Evolutionary conservation across 2,329 filamentous ascomycete genomes (phyloP), one percentile per base, ranked within the genome.

Genomic region (Talaromyces sp.): DNA sequence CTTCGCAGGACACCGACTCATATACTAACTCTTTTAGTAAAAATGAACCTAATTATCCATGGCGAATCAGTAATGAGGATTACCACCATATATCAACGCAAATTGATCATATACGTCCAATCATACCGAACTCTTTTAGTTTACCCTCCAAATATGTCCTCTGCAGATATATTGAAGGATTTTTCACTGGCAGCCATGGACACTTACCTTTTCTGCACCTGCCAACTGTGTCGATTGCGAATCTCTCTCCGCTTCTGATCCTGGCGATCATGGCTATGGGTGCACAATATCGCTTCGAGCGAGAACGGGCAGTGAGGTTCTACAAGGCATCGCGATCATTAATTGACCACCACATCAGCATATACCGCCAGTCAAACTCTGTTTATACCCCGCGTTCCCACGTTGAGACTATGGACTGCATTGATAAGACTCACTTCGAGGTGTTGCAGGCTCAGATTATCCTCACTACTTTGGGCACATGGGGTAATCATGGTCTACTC

Each of bases 201-300:
- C 60, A 62, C 56, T 56, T 62, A 24, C 60, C 60, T 10, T 62
- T 62, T 56, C 56, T 62, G 24, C 60, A 62, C 37, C 9, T 62
- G 31, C 9, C 60, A 1, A 45, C 60, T 8, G 11, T 62, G 60
- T 62, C 60, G 48, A 62, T 62, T 56, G 60, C 48, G 39, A 43
- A 56, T 62, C 60, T 62, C 19, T 62, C 60, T 56, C 60, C 60
- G 24, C 60, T 48, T 31, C 45, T 62, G 13, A 62, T 56, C 22
- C 56, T 62, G 3, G 60, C 60, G 1, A 56, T 62, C 35, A 41
- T 62, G 48, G 60, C 60, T 4, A 62, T 62, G 60, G 60, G 60
- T n/a, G 60, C 60, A 56, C 60, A 62, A 56, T 62, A 62, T 62
- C 60, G 60, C 10, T 62, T 62, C 35, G 60, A 62, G 48, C 60